Evolutionary conservation across 257 asterid species (phyloP), one percentile per base, ranked within the genome.

Genomic region (Nicotiana attenuata): DNA sequence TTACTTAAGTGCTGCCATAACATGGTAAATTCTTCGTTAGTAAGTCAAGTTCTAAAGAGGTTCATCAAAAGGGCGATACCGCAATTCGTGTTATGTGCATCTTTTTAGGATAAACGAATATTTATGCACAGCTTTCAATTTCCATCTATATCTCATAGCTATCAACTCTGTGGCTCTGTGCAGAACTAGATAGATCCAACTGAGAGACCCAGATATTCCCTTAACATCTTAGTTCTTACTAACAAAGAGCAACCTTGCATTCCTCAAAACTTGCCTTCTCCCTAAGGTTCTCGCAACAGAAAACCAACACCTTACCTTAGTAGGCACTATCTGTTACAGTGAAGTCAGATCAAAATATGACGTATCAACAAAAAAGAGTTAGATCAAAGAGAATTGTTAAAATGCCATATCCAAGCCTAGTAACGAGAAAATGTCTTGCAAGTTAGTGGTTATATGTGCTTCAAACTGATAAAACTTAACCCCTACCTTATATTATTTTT

Each of bases 21-120:
- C 31, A 69, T 47, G 50, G 41, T 31, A 20, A 73, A 41, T 73
- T 78, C 65, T 63, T 71, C 82, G 69, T 76, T 22, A 66, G 16
- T 20, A n/a, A 22, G 66, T 65, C 47, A 5, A 20, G 64, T 28
- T 81, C 67, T 17, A 69, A 17, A 28, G 20, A 13, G 55, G 47
- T 33, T 20, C 41, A 73, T 73, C 8, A 47, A 50, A 50, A 47
- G 79, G 79, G 61, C 26, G 8, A 47, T 73, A 2, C 79, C 61
- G 15, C 61, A 47, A 28, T 22, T 45, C 3, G 38, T 61, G 22
- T 45, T 22, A 22, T 47, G 38, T 47, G 14, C 7, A 45, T 41
- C 59, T 20, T 71, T 71, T 41, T n/a, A 11, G 59, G 59, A 71
- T 71, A 71, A 20, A 20, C 59, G 22, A 20, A 45, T 71, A 31